phyloP scores from a whole-genome alignment of 2,329 filamentous ascomycete genomes.

The Aspergillus fumigatiaffinis region DNA sequence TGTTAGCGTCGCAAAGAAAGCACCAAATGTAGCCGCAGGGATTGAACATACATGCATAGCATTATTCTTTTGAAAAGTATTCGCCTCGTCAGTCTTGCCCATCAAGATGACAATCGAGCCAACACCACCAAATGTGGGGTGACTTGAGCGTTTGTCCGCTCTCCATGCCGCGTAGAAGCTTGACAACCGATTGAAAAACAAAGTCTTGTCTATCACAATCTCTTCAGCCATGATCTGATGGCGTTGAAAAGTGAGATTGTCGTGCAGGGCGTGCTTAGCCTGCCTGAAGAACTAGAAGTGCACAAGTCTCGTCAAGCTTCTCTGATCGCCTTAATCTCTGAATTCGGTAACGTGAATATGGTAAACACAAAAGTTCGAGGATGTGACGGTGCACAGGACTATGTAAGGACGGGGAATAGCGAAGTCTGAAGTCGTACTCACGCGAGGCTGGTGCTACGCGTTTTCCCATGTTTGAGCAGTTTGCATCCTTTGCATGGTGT shows the following conservation, averaged over 20 bases:
- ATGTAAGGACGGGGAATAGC: neutral
- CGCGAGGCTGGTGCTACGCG: conserved; percentile 2
- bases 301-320: neutral
- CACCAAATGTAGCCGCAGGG: neutral
- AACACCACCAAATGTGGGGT: conserved; percentile 79
- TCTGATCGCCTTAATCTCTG: neutral
- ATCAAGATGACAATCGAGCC: conserved; percentile 85
- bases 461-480: conserved; percentile 17
- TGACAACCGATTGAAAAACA: conserved; percentile 89
- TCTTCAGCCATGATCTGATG: conserved; percentile 60
- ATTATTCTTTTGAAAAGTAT: conserved; percentile 91
- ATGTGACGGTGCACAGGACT: neutral
- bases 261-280: neutral
- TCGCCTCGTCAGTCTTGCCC: conserved; percentile 88
- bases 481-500: conserved; percentile 11
- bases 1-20: neutral
- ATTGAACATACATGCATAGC: conserved; percentile 75
- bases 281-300: neutral
- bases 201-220: conserved; percentile 91
- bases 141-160: conserved; percentile 83
- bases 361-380: neutral
- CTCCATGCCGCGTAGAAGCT: conserved; percentile 92
- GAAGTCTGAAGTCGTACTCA: conserved; percentile 5
- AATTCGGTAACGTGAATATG: neutral
- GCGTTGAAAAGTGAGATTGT: conserved; percentile 11